Conservation (phyloP, 495 filamentous ascomycete genomes). For the Umbilicaria muhlenbergii region DNA sequence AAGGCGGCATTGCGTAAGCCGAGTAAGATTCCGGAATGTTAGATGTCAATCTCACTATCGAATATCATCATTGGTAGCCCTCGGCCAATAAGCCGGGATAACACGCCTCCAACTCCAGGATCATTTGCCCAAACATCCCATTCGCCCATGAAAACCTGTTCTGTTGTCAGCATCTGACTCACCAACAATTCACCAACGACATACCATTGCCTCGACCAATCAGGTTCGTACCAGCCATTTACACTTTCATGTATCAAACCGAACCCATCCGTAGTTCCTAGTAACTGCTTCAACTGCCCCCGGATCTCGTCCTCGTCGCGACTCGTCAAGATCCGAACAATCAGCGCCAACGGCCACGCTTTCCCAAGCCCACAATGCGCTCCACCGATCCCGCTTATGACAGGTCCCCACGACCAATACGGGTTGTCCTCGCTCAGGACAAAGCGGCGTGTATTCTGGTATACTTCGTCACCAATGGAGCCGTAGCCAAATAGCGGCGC, state of each 20-base stretch:
- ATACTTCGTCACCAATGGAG: slow-evolving; percentile 24
- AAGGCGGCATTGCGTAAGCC: no score
- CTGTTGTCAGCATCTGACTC: neutral
- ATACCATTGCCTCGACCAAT: slow-evolving; percentile 48
- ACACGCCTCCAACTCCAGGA: slow-evolving; percentile 36
- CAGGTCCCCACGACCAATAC: slow-evolving; percentile 39
- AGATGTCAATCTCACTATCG: no score
- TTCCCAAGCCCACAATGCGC: slow-evolving; percentile 39
- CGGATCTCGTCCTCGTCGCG: slow-evolving; percentile 35
- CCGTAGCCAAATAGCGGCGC: slow-evolving; percentile 37
- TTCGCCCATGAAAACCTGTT: slow-evolving; percentile 53
- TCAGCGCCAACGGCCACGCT: slow-evolving; percentile 43
- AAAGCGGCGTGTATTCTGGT: slow-evolving; percentile 33
- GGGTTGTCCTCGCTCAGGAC: slow-evolving; percentile 35
- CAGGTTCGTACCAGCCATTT: slow-evolving; percentile 29
- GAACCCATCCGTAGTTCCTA: slow-evolving; percentile 36
- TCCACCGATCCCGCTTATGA: slow-evolving; percentile 37
- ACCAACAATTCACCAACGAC: neutral
- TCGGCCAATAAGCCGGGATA: slow-evolving; percentile 28
- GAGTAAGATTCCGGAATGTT: no score
- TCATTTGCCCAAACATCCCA: slow-evolving; percentile 50
- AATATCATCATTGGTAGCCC: slow-evolving; percentile 4
- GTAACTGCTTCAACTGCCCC: slow-evolving; percentile 26
- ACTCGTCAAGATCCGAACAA: slow-evolving; percentile 40
- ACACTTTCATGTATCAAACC: slow-evolving; percentile 49